Percentiles rank a stretch among this genome's conserved stretches.
These are phyloP conservation scores for Phytophthora vignae DNA, from an alignment of 352 stramenopile genomes.

Conservation along the genomic window DNA sequence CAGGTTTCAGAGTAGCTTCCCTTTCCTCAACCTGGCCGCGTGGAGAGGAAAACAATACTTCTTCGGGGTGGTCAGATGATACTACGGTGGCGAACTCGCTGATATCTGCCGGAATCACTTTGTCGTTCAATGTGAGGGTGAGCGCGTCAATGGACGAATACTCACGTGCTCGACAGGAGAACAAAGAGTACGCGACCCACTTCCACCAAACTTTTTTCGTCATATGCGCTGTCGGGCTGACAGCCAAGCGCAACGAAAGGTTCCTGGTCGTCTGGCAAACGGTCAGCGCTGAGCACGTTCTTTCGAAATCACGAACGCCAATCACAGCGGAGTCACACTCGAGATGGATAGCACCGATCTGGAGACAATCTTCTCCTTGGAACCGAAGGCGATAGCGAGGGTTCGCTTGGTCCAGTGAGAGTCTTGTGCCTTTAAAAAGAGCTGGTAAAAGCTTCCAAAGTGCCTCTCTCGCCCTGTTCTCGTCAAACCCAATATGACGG, in stretches of 20 bases:
- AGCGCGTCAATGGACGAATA: not conserved
- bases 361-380: not conserved
- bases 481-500: not conserved
- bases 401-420: not conserved
- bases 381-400: not conserved
- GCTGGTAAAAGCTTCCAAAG: not conserved
- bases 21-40: not conserved
- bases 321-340: not conserved
- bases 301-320: not conserved
- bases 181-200: constrained; percentile 7
- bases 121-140: not conserved
- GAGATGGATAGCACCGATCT: not conserved
- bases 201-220: constrained; percentile 3
- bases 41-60: not conserved
- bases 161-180: not conserved
- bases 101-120: not conserved
- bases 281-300: not conserved
- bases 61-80: constrained; percentile 2
- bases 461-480: not conserved
- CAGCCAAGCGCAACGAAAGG: not conserved
- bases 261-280: constrained; percentile 4
- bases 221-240: not conserved
- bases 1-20: not conserved
- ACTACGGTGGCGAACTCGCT: not conserved
- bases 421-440: not conserved